Evolutionary conservation across 305 asterid species (phyloP), one percentile per base, ranked within the genome.

Genomic region (Fraxinus baroniana): DNA sequence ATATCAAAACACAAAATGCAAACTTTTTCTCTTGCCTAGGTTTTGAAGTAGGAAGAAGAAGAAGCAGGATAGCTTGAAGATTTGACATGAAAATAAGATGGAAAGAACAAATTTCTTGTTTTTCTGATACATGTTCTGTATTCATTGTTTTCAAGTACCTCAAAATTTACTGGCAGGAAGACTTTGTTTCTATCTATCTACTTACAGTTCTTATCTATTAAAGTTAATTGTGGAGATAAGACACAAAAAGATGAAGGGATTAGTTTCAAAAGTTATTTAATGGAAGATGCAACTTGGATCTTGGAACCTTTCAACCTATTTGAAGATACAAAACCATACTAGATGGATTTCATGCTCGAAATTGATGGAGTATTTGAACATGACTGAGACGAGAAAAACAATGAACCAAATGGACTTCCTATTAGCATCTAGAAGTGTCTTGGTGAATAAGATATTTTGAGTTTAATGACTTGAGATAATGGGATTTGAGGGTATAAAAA

Each of bases 71-170:
- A 57, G 24, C 68, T 57, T 57, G 68, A 57, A 57, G 68, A 57
- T 73, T 62, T 81, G 30, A 49, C 75, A 4, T 75, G 80, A 9
- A 46, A 77, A 79, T 49, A 77, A 71, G 36, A 46, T 22, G 60
- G 17, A 13, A 80, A 66, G 30, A 74, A 79, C 41, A 33, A 13
- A 22, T 68, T 66, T 32, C 10, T 37, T 70, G 13, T 66, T 22
- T 41, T 33, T 81, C 12, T 39, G 81, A 9, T 78, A 35, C 39
- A 46, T 30, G 26, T 64, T 72, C 28, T 76, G 10, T 74, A 76
- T 83, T 68, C 30, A 37, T 57, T 32, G 37, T 24, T 39, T 78
- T 64, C 24, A 12, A 76, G 71, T 71, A 30, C 80, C 86, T 79
- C 74, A 26, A 5, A 41, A 68, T 73, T 46, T 74, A 17, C 77